A percentile compares a stretch with the other conserved stretches of the same genome.
Conservation (phyloP, 768 basidiomycete genomes). For the Termitomyces sp. region DNA sequence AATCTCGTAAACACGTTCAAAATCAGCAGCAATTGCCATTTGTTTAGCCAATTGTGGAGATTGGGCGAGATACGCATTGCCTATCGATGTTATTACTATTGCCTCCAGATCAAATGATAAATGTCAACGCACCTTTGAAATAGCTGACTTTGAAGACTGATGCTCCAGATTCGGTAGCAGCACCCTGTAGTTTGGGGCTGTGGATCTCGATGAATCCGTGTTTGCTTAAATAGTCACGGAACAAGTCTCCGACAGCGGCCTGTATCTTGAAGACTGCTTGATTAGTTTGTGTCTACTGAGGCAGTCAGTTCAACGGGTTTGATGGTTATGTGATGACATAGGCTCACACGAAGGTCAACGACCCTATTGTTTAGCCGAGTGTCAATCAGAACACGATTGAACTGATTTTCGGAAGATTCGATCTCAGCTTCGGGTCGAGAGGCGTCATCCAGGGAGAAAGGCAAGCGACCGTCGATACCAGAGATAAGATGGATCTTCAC, state of each 20-base stretch:
- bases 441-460: constrained; percentile 93
- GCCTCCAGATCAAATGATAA: not conserved
- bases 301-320: constrained; percentile 2
- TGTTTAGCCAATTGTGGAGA: constrained; percentile 98
- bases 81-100: constrained; percentile 35
- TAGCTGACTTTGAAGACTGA: constrained; percentile 98
- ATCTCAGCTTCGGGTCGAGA: constrained; percentile 76
- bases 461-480: constrained; percentile 74
- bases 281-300: constrained; percentile 80
- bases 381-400: constrained; percentile 82
- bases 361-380: constrained; percentile 94
- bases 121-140: constrained; percentile 72
- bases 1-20: constrained; percentile 97
- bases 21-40: constrained; percentile 98
- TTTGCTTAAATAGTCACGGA: constrained; percentile 74
- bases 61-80: constrained; percentile 90
- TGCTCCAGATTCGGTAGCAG: constrained; percentile 95
- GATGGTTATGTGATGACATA: not conserved
- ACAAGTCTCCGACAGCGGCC: constrained; percentile 82
- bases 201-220: constrained; percentile 93
- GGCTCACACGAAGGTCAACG: constrained; percentile 83
- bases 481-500: constrained; percentile 76
- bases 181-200: constrained; percentile 94
- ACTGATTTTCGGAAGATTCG: constrained; percentile 55
- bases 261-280: constrained; percentile 95